These are phyloP conservation scores for Solanum sitiens DNA, from an alignment of 257 asterid species.

Conservation along the genomic window DNA sequence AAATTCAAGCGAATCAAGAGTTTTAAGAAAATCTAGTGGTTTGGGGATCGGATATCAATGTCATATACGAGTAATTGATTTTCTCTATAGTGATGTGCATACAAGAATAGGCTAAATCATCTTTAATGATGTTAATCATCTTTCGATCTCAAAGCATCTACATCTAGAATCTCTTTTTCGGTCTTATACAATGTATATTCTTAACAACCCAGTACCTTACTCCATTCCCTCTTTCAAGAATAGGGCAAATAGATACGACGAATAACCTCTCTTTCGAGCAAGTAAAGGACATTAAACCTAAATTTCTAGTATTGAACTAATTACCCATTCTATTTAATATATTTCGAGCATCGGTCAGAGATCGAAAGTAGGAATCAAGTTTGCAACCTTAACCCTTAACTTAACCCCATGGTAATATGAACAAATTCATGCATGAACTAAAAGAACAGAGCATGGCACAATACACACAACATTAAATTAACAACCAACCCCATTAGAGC, in stretches of 20 bases:
- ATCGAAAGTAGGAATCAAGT: neutral
- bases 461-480: too few species aligned
- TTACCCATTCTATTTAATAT: neutral
- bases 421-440: neutral
- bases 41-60: too few species aligned
- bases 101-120: neutral
- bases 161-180: neutral
- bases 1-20: neutral
- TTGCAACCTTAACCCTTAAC: neutral
- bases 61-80: neutral
- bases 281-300: neutral
- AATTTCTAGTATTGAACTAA: neutral
- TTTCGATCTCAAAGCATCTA: neutral
- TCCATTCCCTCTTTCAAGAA: neutral
- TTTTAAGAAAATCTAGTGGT: too few species aligned
- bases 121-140: too few species aligned
- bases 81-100: neutral
- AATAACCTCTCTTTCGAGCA: neutral
- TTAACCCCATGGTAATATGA: neutral
- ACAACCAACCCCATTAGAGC: too few species aligned
- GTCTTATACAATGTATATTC: neutral
- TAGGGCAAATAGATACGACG: neutral
- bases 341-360: too few species aligned
- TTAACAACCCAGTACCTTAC: neutral
- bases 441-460: too few species aligned